Evolutionary conservation across 495 filamentous ascomycete species (phyloP).

Genomic region (Daldinia bambusicola): DNA sequence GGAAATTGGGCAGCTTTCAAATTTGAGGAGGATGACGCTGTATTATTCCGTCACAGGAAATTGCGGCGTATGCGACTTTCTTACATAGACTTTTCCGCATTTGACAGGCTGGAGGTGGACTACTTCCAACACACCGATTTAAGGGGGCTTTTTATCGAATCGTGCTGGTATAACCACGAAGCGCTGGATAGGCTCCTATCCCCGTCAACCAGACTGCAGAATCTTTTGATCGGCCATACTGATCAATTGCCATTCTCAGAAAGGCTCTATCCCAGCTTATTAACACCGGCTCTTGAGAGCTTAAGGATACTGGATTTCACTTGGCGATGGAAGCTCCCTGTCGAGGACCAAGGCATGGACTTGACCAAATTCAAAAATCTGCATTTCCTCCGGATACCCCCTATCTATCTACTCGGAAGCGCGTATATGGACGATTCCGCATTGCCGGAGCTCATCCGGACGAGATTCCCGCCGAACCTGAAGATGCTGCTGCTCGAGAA

Average conservation of each 20-base stretch:
- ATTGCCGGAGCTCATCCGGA: conserved; percentile 27
- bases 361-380: conserved; percentile 36
- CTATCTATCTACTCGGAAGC: conserved; percentile 34
- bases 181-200: conserved; percentile 24
- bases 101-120: conserved; percentile 19
- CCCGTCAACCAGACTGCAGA: conserved; percentile 16
- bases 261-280: conserved; percentile 26
- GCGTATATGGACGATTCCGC: conserved; percentile 25
- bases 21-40: conserved; percentile 30
- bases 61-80: conserved; percentile 32
- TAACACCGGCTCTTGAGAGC: conserved; percentile 29
- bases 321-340: conserved; percentile 38
- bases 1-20: conserved; percentile 13
- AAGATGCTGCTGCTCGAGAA: conserved; percentile 43
- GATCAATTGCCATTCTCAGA: conserved; percentile 35
- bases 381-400: conserved; percentile 36
- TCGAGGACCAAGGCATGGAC: conserved; percentile 36
- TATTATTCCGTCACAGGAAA: conserved; percentile 36
- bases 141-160: conserved; percentile 24
- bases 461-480: conserved; percentile 37
- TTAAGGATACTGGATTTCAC: conserved; percentile 34
- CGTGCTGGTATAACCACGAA: conserved; percentile 30
- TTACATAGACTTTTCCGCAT: conserved; percentile 35
- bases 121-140: conserved; percentile 31
- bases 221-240: conserved; percentile 30